Percentiles rank a stretch among this genome's conserved stretches.
Conservation (phyloP, 805 yeast genomes). For the Ogataea trehaloabstinens region DNA sequence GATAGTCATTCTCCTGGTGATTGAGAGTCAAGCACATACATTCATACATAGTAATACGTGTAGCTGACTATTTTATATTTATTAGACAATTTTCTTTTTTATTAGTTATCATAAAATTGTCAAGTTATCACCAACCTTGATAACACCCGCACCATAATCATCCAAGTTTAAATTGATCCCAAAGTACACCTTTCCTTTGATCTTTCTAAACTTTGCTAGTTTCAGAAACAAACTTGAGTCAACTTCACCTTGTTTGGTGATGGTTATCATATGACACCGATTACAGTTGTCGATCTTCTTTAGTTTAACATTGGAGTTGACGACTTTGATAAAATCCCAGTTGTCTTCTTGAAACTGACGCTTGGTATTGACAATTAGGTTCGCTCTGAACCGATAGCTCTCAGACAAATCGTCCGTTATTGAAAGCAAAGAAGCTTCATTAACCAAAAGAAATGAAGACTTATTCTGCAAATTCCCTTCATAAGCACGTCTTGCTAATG, state of each 20-base stretch:
- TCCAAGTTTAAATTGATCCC: slow-evolving; percentile 32
- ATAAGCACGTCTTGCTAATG: slow-evolving; percentile 27
- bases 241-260: slow-evolving; percentile 35
- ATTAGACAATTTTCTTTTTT: too few species aligned
- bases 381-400: slow-evolving; percentile 35
- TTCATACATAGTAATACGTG: too few species aligned
- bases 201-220: slow-evolving; percentile 33
- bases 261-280: slow-evolving; percentile 46
- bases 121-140: slow-evolving; percentile 17
- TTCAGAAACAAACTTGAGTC: slow-evolving; percentile 34
- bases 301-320: slow-evolving; percentile 11
- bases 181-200: slow-evolving; percentile 38
- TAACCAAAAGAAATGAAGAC: slow-evolving; percentile 38
- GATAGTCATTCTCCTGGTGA: slow-evolving; percentile 33
- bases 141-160: slow-evolving; percentile 9
- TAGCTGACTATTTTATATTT: too few species aligned
- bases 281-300: slow-evolving; percentile 33
- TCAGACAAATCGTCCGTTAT: slow-evolving; percentile 10
- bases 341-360: slow-evolving; percentile 38
- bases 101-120: too few species aligned
- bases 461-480: slow-evolving; percentile 30
- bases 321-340: slow-evolving; percentile 29
- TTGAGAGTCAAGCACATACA: neutral
- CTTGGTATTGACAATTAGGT: slow-evolving; percentile 30
- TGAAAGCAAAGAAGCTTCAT: slow-evolving; percentile 29